A percentile compares a stretch with the other conserved stretches of the same genome.
phyloP scores from a whole-genome alignment of 2,329 filamentous ascomycete species.

The Colletotrichum sp. region DNA sequence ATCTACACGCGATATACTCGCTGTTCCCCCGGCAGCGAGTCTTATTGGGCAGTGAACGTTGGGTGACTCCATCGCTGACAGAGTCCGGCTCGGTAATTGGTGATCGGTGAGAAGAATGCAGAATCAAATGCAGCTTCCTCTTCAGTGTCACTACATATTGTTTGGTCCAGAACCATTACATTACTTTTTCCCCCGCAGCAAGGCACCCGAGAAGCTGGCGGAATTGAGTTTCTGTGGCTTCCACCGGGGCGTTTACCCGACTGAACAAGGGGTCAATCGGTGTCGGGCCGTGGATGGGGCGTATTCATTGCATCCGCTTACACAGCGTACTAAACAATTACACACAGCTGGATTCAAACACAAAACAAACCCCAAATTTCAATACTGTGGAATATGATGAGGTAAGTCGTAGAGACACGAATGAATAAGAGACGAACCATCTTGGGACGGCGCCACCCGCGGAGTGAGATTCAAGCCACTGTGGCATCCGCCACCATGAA shows the following conservation, averaged over 20 bases:
- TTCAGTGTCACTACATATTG: neutral
- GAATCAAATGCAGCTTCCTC: neutral
- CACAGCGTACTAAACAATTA: neutral
- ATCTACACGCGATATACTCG: slow-evolving; percentile 2
- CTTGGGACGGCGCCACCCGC: neutral
- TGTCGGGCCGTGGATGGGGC: neutral
- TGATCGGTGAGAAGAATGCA: neutral
- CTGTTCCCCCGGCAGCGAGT: neutral
- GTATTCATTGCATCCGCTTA: neutral
- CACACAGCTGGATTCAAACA: neutral
- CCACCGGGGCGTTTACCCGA: neutral
- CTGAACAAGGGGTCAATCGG: neutral
- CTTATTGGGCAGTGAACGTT: neutral
- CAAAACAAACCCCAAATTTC: neutral
- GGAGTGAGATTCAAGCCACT: neutral
- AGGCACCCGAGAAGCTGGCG: neutral
- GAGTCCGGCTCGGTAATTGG: neutral
- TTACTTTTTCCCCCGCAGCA: neutral
- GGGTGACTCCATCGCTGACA: neutral
- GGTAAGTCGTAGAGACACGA: neutral
- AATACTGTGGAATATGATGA: neutral
- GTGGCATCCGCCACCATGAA: neutral
- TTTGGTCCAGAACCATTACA: neutral
- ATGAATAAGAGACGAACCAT: neutral
- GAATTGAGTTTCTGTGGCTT: neutral